Evolutionary conservation across 1,284 basidiomycete species (phyloP), one percentile per base, ranked within the genome.

Genomic region (Ustilago trichophora): DNA sequence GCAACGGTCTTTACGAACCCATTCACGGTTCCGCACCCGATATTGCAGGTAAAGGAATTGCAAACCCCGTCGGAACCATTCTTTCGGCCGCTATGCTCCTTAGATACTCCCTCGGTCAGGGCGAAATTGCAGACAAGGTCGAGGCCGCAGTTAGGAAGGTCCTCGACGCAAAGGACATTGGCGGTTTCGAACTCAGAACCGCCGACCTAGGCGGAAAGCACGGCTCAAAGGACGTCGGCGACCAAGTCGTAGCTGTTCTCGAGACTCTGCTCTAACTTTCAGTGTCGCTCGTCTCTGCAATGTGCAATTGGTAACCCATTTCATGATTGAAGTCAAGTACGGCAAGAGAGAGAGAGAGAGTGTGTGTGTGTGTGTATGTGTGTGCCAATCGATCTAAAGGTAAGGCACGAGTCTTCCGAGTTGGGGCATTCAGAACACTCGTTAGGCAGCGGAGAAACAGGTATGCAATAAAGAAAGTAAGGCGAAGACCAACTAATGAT

Each of bases 31-130:
- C 76, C 3, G 95, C 95, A 2, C 95, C 95, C 42, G 95, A 98
- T 78, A 98, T 98, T 72, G 93, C 94, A 7, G 93, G 93, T 2
- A 85, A 92, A 81, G 92, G 92, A 26, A 93, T 97, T 76, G 95
- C 95, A 64, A 98, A 98, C 83, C 95, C 95, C 26, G 88, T 98
- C 73, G 96, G 95, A 45, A 97, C 95, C 15, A 98, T 98, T 80
- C 89, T 98, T 53, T 96, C 93, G 52, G 92, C 91, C 5, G 94
- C 94, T 3, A 89, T 98, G 89, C 89, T 98, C 58, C 86, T 98
- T 51, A 88, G 94, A 44, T 98, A 97, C 84, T 98, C 95, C 34
- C 88, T 98, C 31, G 91, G 91, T 21, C 85, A 93, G 55, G 48
- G 55, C 22, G 87, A 86, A 67, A 88, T 91, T 73, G 95, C 95